Conservation (phyloP, 2,329 filamentous ascomycete genomes). For the Talaromyces piceae region DNA sequence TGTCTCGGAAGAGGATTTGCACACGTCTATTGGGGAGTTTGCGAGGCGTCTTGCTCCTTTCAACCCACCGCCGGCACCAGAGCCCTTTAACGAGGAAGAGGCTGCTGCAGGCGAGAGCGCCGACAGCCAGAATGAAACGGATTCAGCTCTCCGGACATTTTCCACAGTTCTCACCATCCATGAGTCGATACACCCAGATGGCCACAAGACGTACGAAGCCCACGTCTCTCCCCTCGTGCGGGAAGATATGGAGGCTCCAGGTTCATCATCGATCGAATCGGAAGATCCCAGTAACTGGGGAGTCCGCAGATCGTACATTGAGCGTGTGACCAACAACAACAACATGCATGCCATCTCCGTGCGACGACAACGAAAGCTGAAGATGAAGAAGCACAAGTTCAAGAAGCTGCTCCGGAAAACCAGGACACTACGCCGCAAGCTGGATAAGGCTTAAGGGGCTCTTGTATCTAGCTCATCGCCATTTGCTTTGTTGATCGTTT, state of each 20-base stretch:
- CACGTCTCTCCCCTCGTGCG: constrained; percentile 43
- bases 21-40: constrained; percentile 61
- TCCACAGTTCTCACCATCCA: constrained; percentile 47
- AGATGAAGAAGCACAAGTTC: constrained; percentile 99
- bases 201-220: constrained; percentile 46
- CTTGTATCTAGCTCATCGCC: constrained; percentile 4
- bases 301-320: constrained; percentile 48
- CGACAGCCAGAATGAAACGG: constrained; percentile 21
- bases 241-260: constrained; percentile 31
- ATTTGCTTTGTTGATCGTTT: too few species aligned
- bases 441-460: constrained; percentile 53
- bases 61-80: constrained; percentile 72
- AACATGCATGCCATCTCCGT: constrained; percentile 80
- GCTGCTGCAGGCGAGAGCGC: constrained; percentile 24
- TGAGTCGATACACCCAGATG: constrained; percentile 44
- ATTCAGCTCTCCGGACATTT: constrained; percentile 34
- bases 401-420: constrained; percentile 98
- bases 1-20: constrained; percentile 51
- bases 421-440: constrained; percentile 76
- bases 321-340: constrained; percentile 57
- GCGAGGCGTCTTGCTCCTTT: constrained; percentile 70
- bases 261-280: constrained; percentile 32
- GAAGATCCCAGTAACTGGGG: constrained; percentile 49
- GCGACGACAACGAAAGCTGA: constrained; percentile 83
- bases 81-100: constrained; percentile 43